These are phyloP conservation scores for Chrysosporium keratinophilum DNA, from an alignment of 2,329 filamentous ascomycete genomes.

Conservation along the genomic window DNA sequence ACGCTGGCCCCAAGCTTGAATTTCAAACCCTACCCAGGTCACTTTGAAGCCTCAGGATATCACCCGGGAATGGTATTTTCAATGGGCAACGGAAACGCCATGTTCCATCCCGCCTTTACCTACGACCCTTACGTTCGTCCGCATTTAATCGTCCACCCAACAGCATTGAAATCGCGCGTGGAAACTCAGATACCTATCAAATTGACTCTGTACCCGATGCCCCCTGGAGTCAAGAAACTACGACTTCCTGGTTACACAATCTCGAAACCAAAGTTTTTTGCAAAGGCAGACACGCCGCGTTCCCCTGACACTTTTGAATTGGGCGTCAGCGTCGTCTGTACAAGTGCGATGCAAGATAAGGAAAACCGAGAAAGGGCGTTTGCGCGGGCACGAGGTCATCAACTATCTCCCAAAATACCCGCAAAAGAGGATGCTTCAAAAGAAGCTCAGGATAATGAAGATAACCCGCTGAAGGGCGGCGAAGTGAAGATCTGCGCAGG, in stretches of 20 bases:
- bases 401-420: constrained; percentile 32
- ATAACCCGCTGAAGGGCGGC: constrained; percentile 75
- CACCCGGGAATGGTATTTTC: constrained; percentile 13
- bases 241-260: constrained; percentile 85
- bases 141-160: constrained; percentile 52
- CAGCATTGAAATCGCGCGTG: constrained; percentile 74
- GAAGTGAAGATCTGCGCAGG: constrained; percentile 83
- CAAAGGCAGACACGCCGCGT: constrained; percentile 54
- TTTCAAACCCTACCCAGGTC: constrained; percentile 26
- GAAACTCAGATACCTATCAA: constrained; percentile 93
- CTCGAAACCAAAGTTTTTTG: constrained; percentile 82
- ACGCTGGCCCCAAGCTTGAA: constrained; percentile 32
- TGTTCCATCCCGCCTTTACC: constrained; percentile 22
- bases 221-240: constrained; percentile 63
- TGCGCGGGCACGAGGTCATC: constrained; percentile 42
- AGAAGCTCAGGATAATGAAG: constrained; percentile 52
- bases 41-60: constrained; percentile 25
- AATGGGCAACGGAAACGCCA: constrained; percentile 22
- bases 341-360: constrained; percentile 74
- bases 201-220: constrained; percentile 65
- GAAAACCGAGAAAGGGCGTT: constrained; percentile 58
- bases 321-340: constrained; percentile 74
- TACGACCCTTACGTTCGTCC: constrained; percentile 30
- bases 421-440: constrained; percentile 34
- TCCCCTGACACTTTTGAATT: constrained; percentile 68